Conservation (phyloP, 345 rosid genomes). For the Pugionium cornutum region DNA sequence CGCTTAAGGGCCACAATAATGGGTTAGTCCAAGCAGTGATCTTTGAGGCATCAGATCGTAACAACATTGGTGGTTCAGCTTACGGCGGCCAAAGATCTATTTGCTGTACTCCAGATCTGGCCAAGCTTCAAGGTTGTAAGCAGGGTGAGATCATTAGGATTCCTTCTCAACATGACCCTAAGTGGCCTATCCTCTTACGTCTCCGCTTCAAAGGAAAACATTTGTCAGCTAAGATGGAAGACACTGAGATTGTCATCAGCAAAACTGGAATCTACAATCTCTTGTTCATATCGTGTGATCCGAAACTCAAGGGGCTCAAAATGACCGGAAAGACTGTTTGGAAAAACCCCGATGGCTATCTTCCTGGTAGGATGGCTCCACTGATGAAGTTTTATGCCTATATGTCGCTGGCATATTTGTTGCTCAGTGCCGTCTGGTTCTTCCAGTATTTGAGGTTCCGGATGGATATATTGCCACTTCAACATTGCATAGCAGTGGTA, state of each 20-base stretch:
- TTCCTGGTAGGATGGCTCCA: conserved; percentile 99
- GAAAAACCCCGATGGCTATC: conserved; percentile 90
- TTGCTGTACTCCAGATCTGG: conserved; percentile 95
- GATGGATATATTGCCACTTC: conserved; percentile 86
- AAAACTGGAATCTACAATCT: conserved; percentile 93
- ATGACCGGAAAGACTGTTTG: conserved; percentile 94
- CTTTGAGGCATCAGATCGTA: conserved; percentile 92
- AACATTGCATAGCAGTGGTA: conserved; percentile 80
- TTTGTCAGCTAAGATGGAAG: conserved; percentile 48
- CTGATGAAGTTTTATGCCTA: conserved; percentile 73
- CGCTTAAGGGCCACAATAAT: conserved; percentile 45
- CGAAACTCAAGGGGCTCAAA: conserved; percentile 65
- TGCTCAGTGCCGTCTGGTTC: conserved; percentile 77
- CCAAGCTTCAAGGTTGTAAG: conserved; percentile 92
- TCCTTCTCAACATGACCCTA: conserved; percentile 66
- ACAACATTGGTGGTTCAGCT: conserved; percentile 96
- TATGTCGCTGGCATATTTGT: conserved; percentile 69
- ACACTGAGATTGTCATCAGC: conserved; percentile 50
- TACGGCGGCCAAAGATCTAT: conserved; percentile 98
- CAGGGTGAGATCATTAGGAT: conserved; percentile 89
- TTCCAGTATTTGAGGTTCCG: conserved; percentile 74
- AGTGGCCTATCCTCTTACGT: conserved; percentile 78
- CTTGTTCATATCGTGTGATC: conserved; percentile 85
- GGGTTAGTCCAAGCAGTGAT: conserved; percentile 81
- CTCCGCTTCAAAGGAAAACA: conserved; percentile 57